Evolutionary conservation across 805 yeast species (phyloP).

Genomic region (Yamadazyma nakazawae): DNA sequence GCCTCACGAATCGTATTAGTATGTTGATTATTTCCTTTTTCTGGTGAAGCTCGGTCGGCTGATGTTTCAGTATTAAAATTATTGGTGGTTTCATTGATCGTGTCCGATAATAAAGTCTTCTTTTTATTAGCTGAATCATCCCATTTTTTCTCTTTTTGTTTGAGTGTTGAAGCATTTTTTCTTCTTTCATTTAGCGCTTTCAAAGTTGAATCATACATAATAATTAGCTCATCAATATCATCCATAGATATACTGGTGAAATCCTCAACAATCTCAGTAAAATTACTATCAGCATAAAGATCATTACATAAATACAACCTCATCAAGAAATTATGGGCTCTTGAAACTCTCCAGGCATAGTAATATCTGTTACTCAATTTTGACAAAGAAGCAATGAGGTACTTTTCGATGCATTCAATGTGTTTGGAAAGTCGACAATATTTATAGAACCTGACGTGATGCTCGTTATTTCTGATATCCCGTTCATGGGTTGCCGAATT

Average conservation of each 20-base stretch:
- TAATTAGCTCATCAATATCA: conserved; percentile 27
- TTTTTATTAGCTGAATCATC: not conserved
- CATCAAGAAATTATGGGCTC: conserved; percentile 47
- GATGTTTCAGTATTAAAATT: not conserved
- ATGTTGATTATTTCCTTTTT: not conserved
- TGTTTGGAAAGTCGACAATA: conserved; percentile 23
- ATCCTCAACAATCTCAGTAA: conserved; percentile 6
- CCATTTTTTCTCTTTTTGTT: not conserved
- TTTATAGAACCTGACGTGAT: conserved; percentile 21
- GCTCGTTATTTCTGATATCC: conserved; percentile 15
- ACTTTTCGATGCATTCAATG: conserved; percentile 19
- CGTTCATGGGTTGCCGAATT: conserved; percentile 17
- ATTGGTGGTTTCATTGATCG: not conserved
- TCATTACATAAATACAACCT: conserved; percentile 30
- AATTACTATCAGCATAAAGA: conserved; percentile 17
- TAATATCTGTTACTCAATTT: conserved; percentile 55
- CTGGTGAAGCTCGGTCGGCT: not conserved
- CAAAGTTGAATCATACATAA: conserved; percentile 17
- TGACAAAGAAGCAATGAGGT: conserved; percentile 25
- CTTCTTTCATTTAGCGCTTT: conserved; percentile 12
- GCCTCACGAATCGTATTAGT: not conserved
- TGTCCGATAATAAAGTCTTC: not conserved
- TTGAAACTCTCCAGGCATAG: conserved; percentile 66
- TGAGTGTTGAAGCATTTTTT: not conserved
- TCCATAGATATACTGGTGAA: conserved; percentile 15